Percentiles rank a stretch among this genome's conserved stretches.
phyloP scores from a whole-genome alignment of 148 eudicot genomes.

The Silene latifolia region DNA sequence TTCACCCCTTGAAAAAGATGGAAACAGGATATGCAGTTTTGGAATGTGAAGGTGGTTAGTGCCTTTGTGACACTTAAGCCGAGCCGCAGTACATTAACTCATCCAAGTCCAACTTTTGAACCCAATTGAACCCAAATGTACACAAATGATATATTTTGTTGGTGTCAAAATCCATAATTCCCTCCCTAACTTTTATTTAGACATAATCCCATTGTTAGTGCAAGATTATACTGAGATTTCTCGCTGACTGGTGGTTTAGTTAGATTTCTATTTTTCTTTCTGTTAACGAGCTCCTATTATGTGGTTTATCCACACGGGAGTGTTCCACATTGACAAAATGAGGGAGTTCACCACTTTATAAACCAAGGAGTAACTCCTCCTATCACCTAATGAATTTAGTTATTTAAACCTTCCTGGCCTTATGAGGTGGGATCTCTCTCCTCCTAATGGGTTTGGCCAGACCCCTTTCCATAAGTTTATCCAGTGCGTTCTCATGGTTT shows the following conservation, averaged over 20 bases:
- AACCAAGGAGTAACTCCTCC: too few species aligned
- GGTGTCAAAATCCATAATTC: neutral
- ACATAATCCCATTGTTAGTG: too few species aligned
- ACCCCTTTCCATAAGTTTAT: too few species aligned
- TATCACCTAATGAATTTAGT: too few species aligned
- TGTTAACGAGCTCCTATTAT: neutral
- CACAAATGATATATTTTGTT: neutral
- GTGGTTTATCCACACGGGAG: too few species aligned
- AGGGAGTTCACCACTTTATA: too few species aligned
- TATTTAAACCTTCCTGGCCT: neutral
- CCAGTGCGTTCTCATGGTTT: too few species aligned
- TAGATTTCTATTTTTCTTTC: neutral
- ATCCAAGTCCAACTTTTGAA: neutral
- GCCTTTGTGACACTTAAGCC: neutral
- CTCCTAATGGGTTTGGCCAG: too few species aligned
- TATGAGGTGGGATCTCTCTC: neutral
- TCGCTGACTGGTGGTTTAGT: neutral
- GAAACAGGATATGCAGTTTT: neutral
- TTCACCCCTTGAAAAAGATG: neutral
- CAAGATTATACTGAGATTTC: neutral
- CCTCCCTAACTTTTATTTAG: neutral
- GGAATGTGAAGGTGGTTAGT: constrained; percentile 6
- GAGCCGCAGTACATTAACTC: too few species aligned
- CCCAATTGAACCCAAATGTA: neutral
- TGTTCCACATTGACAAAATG: too few species aligned